These are phyloP conservation scores for Pulveroboletus ravenelii DNA, from an alignment of 768 basidiomycete genomes.

Conservation along the genomic window DNA sequence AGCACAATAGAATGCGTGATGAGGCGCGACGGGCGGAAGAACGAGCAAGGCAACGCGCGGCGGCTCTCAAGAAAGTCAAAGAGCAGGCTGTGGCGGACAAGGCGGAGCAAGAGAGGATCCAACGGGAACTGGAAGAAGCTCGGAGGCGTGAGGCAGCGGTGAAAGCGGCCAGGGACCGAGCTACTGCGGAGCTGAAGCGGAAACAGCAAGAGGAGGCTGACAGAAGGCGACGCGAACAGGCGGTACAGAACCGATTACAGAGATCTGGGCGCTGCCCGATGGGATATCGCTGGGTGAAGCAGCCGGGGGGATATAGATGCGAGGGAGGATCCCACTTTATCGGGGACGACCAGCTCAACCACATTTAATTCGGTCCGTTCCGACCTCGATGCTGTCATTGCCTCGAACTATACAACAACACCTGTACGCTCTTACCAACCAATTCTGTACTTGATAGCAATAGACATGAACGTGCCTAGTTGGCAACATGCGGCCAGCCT, in stretches of 20 bases:
- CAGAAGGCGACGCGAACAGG: no score
- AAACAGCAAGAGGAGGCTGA: slow-evolving; percentile 36
- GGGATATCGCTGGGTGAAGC: slow-evolving; percentile 44
- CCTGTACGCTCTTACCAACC: no score
- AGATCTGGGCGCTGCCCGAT: slow-evolving; percentile 46
- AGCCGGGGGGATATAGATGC: slow-evolving; percentile 41
- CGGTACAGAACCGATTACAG: no score
- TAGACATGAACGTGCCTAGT: no score
- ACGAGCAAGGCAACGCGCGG: slow-evolving; percentile 16
- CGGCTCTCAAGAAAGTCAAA: slow-evolving; percentile 19
- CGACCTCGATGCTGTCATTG: no score
- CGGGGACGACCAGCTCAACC: slow-evolving; percentile 24
- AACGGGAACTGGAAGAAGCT: slow-evolving; percentile 26
- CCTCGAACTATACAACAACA: no score
- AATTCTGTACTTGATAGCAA: no score
- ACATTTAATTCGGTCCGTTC: neutral
- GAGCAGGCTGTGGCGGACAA: slow-evolving; percentile 16
- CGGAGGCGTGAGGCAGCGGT: slow-evolving; percentile 18
- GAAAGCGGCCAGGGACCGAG: slow-evolving; percentile 22
- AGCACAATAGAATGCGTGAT: slow-evolving; percentile 15
- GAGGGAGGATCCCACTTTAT: slow-evolving; percentile 44
- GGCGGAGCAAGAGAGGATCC: slow-evolving; percentile 18
- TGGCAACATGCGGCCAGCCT: no score
- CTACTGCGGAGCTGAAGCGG: slow-evolving; percentile 24
- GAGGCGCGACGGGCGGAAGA: slow-evolving; percentile 21